Evolutionary conservation across 2,329 filamentous ascomycete genomes (phyloP).

Genomic region (Beauveria rudraprayagi): DNA sequence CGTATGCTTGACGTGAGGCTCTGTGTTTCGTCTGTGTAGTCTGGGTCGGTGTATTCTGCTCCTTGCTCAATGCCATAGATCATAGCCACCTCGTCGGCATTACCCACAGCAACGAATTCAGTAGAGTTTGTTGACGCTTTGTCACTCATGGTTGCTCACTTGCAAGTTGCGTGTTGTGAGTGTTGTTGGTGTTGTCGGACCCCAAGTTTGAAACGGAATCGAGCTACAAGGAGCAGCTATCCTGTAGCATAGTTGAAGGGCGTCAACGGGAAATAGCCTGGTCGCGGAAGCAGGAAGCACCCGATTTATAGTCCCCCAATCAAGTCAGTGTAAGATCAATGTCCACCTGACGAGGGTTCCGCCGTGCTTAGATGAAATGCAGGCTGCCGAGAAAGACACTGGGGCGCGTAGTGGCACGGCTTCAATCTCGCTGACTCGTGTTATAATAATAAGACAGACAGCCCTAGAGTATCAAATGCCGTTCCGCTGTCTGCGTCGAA

Average conservation of each 20-base stretch:
- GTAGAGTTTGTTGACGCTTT: background rate
- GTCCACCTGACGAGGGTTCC: background rate
- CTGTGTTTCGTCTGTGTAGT: conserved; percentile 26
- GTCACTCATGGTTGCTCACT: background rate
- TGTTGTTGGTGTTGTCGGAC: background rate
- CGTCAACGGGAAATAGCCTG: background rate
- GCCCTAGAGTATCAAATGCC: background rate
- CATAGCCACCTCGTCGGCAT: conserved; percentile 20
- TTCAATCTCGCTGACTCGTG: background rate
- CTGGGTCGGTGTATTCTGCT: conserved; percentile 16
- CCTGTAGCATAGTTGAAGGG: background rate
- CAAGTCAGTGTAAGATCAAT: background rate
- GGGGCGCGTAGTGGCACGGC: background rate
- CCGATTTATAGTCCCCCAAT: background rate
- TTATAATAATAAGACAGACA: too few relatives aligned
- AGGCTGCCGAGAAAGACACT: background rate
- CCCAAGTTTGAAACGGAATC: too few relatives aligned
- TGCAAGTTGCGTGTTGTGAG: background rate
- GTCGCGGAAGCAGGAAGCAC: background rate
- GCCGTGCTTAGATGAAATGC: background rate
- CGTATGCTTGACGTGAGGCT: conserved; percentile 36
- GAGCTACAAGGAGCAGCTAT: background rate
- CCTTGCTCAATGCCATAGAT: conserved; percentile 28
- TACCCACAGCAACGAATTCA: conserved; percentile 22
- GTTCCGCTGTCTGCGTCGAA: background rate